phyloP scores from a whole-genome alignment of 2,329 filamentous ascomycete species.

The Macrophomina phaseolina region DNA sequence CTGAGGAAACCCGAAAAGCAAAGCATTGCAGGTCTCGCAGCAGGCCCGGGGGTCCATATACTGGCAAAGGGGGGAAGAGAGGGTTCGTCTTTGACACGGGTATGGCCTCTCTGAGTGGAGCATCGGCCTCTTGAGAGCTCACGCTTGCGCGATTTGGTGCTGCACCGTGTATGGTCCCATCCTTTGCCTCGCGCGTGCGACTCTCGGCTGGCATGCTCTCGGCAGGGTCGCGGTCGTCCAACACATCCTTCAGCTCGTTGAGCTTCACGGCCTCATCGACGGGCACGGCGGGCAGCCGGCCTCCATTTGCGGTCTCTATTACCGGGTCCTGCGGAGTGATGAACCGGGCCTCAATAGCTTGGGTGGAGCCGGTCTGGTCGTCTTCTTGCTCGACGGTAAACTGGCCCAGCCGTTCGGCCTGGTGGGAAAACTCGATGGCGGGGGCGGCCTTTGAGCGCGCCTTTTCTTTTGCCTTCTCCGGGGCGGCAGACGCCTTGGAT shows the following conservation, averaged over 20 bases:
- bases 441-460: slow-evolving; percentile 40
- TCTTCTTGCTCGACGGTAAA: slow-evolving; percentile 49
- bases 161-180: slow-evolving; percentile 49
- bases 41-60: slow-evolving; percentile 76
- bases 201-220: slow-evolving; percentile 36
- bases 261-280: slow-evolving; percentile 73
- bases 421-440: slow-evolving; percentile 64
- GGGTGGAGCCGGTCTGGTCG: slow-evolving; percentile 52
- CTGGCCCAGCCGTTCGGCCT: slow-evolving; percentile 58
- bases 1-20: slow-evolving; percentile 70
- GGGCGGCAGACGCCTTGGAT: slow-evolving; percentile 1
- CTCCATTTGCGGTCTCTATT: slow-evolving; percentile 70
- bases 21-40: slow-evolving; percentile 69
- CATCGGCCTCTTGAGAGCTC: slow-evolving; percentile 51
- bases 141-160: slow-evolving; percentile 35
- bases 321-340: slow-evolving; percentile 74
- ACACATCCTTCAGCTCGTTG: slow-evolving; percentile 65
- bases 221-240: slow-evolving; percentile 47
- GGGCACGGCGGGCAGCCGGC: slow-evolving; percentile 71
- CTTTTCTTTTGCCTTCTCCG: slow-evolving; percentile 30
- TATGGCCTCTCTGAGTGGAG: slow-evolving; percentile 49
- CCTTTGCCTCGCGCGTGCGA: slow-evolving; percentile 47
- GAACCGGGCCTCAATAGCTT: slow-evolving; percentile 66
- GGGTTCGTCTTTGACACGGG: slow-evolving; percentile 76
- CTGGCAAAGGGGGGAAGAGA: slow-evolving; percentile 81